phyloP scores from a whole-genome alignment of 495 filamentous ascomycete genomes.

The Hypoxylon lenormandii region DNA sequence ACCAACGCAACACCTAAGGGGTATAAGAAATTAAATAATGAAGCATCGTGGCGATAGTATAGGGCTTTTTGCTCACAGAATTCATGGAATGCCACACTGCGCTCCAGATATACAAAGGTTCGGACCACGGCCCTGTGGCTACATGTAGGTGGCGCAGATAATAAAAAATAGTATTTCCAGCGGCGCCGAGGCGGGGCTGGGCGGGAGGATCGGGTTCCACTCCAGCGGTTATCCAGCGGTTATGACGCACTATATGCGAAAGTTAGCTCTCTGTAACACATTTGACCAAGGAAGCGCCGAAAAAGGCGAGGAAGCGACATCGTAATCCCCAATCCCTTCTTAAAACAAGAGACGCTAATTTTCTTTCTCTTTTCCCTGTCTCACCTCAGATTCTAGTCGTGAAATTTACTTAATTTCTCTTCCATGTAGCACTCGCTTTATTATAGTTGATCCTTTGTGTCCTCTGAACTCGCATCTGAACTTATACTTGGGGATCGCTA shows the following conservation, averaged over 20 bases:
- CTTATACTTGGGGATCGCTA: not conserved
- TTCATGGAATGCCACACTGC: no score
- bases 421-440: slow-evolving; percentile 18
- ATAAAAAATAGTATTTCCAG: no score
- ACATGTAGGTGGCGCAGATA: no score
- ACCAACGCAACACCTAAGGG: no score
- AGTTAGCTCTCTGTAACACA: slow-evolving; percentile 27
- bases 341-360: not conserved
- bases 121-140: no score
- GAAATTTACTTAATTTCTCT: not conserved
- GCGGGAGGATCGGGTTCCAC: slow-evolving; percentile 34
- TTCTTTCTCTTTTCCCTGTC: not conserved
- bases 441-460: slow-evolving; percentile 29
- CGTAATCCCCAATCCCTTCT: slow-evolving; percentile 10
- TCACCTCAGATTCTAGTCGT: no score
- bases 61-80: no score
- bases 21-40: no score
- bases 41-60: no score
- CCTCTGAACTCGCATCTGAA: not conserved
- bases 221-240: slow-evolving; percentile 27
- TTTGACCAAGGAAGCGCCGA: slow-evolving; percentile 39
- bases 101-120: no score
- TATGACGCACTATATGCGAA: slow-evolving; percentile 42
- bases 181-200: slow-evolving; percentile 16
- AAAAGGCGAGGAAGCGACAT: slow-evolving; percentile 21